phyloP scores from a whole-genome alignment of 106 monocot species.

The Platanthera zijinensis region DNA sequence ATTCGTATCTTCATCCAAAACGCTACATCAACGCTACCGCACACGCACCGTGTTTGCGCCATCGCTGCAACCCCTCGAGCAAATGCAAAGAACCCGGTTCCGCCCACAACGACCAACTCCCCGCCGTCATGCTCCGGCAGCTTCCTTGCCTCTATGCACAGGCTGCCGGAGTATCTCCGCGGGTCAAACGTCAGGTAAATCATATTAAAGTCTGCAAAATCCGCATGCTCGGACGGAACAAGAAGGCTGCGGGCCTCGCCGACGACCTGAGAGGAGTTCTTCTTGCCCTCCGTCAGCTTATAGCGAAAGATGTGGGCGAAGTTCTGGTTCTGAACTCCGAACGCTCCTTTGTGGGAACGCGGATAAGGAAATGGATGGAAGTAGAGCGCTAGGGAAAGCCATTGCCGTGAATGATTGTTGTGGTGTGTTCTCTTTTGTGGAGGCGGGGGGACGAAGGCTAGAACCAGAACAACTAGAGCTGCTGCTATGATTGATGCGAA shows the following conservation, averaged over 20 bases:
- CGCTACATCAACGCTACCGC: too few species aligned
- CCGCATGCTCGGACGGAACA: neutral
- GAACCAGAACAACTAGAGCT: too few species aligned
- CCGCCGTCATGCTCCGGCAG: slow-evolving; percentile 3
- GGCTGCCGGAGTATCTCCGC: slow-evolving; percentile 37
- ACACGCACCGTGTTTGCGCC: too few species aligned
- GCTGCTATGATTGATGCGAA: too few species aligned
- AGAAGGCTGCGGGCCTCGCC: slow-evolving; percentile 50
- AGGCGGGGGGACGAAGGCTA: too few species aligned
- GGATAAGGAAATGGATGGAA: too few species aligned
- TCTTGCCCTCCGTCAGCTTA: slow-evolving; percentile 19
- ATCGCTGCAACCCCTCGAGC: slow-evolving; percentile 35
- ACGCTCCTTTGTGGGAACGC: too few species aligned
- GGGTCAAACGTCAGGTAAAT: slow-evolving; percentile 39
- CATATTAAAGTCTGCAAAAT: slow-evolving; percentile 42
- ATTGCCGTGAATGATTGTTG: too few species aligned
- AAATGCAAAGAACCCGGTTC: slow-evolving; percentile 49
- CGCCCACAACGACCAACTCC: slow-evolving; percentile 37
- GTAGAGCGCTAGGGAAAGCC: too few species aligned
- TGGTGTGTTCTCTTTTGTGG: too few species aligned
- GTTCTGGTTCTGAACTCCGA: too few species aligned
- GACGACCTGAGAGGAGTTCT: slow-evolving; percentile 24
- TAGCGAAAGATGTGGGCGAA: slow-evolving; percentile 37
- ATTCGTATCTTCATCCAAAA: too few species aligned
- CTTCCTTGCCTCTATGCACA: slow-evolving; percentile 34